Evolutionary conservation across 2,329 filamentous ascomycete species (phyloP), one percentile per base, ranked within the genome.

Genomic region (Balansia obtecta): DNA sequence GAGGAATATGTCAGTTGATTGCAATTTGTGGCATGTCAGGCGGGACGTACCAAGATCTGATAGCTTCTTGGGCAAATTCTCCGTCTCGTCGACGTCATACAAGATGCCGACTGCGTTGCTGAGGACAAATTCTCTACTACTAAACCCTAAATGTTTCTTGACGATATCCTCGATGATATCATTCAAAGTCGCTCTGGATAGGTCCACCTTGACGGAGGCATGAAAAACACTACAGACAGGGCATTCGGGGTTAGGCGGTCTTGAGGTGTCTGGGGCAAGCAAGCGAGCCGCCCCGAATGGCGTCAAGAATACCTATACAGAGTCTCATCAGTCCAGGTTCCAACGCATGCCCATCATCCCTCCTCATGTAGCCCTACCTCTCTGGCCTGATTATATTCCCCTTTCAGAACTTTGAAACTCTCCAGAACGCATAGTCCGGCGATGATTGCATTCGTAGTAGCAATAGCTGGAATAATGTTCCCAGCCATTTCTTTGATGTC

Each of bases 401-500:
- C 79, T 61, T 76, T 83, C 52, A 98, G 71, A 22, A 97, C 84
- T 66, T 96, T 97, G 73, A 94, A 93, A 0, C 90, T 84, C 65
- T 97, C 85, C 27, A 98, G 71, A 7, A 97, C 89, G 62, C 90
- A 97, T 10, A 98, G 76, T 12, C 88, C 86, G 15, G 93, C 93
- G 1, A 93, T 91, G 65, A 97, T 95, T 15, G 93, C 93, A 65
- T 98, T 98, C 0, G 93, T 97, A 0, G 93, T 98, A 5, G 93
- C 93, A 63, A 98, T 98, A 2, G 93, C 93, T 1, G 93, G 93
- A 54, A 98, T 98, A 60, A 98, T 98, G 64, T 98, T 98, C 49
- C 93, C 93, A 4, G 93, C 93, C 91, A 97, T 98, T 68, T 98
- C 86, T 71, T 98, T 98, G 60, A 93, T 90, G 63, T 97, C 90